Conservation (phyloP, 2,329 filamentous ascomycete genomes). For the Aspergillus aculeatinus region DNA sequence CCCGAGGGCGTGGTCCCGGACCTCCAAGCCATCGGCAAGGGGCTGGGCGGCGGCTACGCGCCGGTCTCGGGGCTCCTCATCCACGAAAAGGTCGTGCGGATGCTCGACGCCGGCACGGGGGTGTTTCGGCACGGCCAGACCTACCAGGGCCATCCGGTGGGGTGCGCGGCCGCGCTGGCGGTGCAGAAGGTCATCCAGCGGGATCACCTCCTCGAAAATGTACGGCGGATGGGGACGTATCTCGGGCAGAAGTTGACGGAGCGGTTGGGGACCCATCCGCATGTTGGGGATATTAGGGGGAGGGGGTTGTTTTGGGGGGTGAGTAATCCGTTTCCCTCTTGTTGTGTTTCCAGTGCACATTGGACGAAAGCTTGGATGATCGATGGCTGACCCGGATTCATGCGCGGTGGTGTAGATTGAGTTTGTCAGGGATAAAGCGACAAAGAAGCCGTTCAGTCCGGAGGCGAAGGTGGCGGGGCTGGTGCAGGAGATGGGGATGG, state of each 20-base stretch:
- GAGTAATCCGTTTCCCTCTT: slow-evolving; percentile 29
- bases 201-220: slow-evolving; percentile 60
- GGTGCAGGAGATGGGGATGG: slow-evolving; percentile 53
- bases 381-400: not conserved
- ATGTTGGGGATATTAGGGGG: slow-evolving; percentile 60
- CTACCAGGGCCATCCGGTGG: slow-evolving; percentile 60
- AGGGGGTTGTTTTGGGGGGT: slow-evolving; percentile 60
- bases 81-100: slow-evolving; percentile 49
- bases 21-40: slow-evolving; percentile 61
- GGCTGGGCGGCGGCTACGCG: slow-evolving; percentile 57
- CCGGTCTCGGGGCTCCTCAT: slow-evolving; percentile 58
- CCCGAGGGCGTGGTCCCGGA: slow-evolving; percentile 59
- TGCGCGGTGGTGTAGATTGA: slow-evolving; percentile 44
- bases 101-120: slow-evolving; percentile 48
- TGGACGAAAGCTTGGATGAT: not conserved
- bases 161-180: slow-evolving; percentile 59
- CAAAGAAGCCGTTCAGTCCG: slow-evolving; percentile 55
- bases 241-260: slow-evolving; percentile 45
- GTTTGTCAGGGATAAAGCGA: slow-evolving; percentile 56
- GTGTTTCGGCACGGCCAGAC: slow-evolving; percentile 60
- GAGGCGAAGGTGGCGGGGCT: slow-evolving; percentile 46
- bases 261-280: slow-evolving; percentile 45
- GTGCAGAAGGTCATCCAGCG: slow-evolving; percentile 60
- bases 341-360: not conserved
- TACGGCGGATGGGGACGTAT: slow-evolving; percentile 52